Conservation (phyloP, 768 basidiomycete species). For the Pisolithus albus region DNA sequence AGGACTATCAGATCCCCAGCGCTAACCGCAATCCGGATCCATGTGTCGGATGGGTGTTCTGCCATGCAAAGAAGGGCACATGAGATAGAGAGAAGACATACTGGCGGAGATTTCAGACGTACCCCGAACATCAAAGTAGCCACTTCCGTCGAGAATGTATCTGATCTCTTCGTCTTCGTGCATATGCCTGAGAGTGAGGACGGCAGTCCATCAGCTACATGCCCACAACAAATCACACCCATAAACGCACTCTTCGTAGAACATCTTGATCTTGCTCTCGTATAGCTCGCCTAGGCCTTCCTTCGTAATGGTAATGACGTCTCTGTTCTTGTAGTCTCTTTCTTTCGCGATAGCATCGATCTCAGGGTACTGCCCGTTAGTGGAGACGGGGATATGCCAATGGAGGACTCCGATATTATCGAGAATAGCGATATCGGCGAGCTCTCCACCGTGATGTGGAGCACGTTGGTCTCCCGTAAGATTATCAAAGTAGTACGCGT, state of each 20-base stretch:
- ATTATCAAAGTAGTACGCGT: conserved; percentile 68
- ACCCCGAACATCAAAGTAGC: conserved; percentile 89
- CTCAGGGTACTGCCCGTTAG: conserved; percentile 35
- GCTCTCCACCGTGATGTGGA: conserved; percentile 60
- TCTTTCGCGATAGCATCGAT: conserved; percentile 59
- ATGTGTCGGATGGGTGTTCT: conserved; percentile 62
- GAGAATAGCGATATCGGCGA: conserved; percentile 45
- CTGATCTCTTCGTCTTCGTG: conserved; percentile 95
- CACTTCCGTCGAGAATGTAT: conserved; percentile 74
- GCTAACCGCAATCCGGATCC: conserved; percentile 75
- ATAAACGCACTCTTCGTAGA: conserved; percentile 73
- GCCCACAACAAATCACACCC: not conserved
- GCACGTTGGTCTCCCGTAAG: conserved; percentile 74
- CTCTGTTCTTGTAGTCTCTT: conserved; percentile 76
- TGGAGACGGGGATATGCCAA: conserved; percentile 63
- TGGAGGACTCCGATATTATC: conserved; percentile 54
- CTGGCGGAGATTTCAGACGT: conserved; percentile 11
- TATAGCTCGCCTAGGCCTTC: conserved; percentile 74
- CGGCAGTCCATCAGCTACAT: not conserved
- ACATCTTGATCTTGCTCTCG: conserved; percentile 72
- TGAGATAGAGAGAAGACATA: not conserved
- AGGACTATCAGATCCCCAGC: conserved; percentile 82
- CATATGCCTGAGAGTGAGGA: conserved; percentile 54
- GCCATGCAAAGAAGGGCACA: not conserved
- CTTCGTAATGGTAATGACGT: conserved; percentile 68